Conservation (phyloP, 129 eudicot genomes). For the Rutidosis leptorrhynchoides region DNA sequence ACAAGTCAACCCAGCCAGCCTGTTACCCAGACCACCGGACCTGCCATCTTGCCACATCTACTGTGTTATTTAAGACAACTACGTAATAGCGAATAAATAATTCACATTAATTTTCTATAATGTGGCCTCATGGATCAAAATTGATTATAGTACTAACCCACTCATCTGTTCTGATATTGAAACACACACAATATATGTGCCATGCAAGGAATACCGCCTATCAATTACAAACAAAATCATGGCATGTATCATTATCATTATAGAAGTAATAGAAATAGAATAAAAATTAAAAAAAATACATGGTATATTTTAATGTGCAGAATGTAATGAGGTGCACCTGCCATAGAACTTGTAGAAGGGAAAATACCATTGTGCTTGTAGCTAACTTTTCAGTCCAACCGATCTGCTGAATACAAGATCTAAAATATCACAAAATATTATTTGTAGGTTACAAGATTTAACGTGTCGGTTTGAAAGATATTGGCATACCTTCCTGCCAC, state of each 20-base stretch:
- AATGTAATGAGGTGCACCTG: slow-evolving; percentile 43
- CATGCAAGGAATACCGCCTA: slow-evolving; percentile 61
- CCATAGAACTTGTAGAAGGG: slow-evolving; percentile 68
- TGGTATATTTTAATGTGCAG: not conserved
- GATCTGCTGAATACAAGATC: slow-evolving; percentile 24
- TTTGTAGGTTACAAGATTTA: slow-evolving; percentile 15
- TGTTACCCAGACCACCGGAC: not conserved
- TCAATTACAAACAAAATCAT: slow-evolving; percentile 5
- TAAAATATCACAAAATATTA: slow-evolving; percentile 7
- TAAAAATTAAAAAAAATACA: not conserved
- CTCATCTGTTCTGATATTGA: slow-evolving; percentile 73
- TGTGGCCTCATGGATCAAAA: not conserved
- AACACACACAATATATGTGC: slow-evolving; percentile 67
- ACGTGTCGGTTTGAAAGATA: slow-evolving; percentile 12
- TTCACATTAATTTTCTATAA: not conserved
- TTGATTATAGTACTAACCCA: slow-evolving; percentile 49
- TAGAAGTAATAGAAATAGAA: not conserved
- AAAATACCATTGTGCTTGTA: slow-evolving; percentile 60
- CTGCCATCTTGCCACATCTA: not conserved
- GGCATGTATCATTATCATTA: not conserved
- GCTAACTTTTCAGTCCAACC: slow-evolving; percentile 40
- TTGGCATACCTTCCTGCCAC: slow-evolving; percentile 35
- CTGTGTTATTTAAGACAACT: not conserved
- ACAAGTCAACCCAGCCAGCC: not conserved
- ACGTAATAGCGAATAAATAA: not conserved